Percentiles rank a stretch among this genome's conserved stretches.
These are phyloP conservation scores for Hypoxylon crocopeplum DNA, from an alignment of 495 filamentous ascomycete genomes.

Conservation along the genomic window DNA sequence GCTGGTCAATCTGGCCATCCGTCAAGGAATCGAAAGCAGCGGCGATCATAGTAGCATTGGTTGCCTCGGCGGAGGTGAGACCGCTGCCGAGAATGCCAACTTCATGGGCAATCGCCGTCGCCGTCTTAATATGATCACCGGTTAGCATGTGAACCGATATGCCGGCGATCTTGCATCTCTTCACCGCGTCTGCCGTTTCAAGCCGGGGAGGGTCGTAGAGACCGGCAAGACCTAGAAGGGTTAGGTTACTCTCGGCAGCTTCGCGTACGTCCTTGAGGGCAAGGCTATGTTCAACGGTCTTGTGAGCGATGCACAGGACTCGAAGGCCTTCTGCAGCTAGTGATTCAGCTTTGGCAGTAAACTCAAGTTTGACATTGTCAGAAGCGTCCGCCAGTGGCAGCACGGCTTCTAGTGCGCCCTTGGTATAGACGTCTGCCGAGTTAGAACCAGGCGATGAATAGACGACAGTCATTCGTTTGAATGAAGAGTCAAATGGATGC, in stretches of 20 bases:
- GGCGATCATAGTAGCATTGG: conserved; percentile 61
- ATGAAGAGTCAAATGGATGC: conserved; percentile 67
- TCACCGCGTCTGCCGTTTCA: conserved; percentile 65
- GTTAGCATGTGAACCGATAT: conserved; percentile 70
- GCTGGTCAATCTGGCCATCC: conserved; percentile 67
- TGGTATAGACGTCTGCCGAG: conserved; percentile 56
- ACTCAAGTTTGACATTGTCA: conserved; percentile 29
- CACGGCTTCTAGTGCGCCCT: conserved; percentile 64
- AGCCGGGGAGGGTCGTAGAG: conserved; percentile 77
- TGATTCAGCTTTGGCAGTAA: conserved; percentile 55
- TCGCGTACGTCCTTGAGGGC: conserved; percentile 45
- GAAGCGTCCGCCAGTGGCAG: conserved; percentile 49
- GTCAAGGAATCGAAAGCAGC: conserved; percentile 71
- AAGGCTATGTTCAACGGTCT: conserved; percentile 33
- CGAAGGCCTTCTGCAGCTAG: conserved; percentile 64
- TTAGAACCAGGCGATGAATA: conserved; percentile 44
- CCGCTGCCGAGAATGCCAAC: conserved; percentile 46
- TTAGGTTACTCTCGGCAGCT: conserved; percentile 64
- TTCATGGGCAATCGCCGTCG: conserved; percentile 64
- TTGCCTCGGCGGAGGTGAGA: conserved; percentile 48
- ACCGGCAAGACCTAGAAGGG: conserved; percentile 71
- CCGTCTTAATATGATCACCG: conserved; percentile 70
- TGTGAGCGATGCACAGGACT: conserved; percentile 60
- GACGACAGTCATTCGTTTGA: conserved; percentile 66
- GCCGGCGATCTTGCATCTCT: conserved; percentile 60